These are phyloP conservation scores for Vitis amurensis DNA, from an alignment of 164 flowering plant genomes.

Conservation along the genomic window DNA sequence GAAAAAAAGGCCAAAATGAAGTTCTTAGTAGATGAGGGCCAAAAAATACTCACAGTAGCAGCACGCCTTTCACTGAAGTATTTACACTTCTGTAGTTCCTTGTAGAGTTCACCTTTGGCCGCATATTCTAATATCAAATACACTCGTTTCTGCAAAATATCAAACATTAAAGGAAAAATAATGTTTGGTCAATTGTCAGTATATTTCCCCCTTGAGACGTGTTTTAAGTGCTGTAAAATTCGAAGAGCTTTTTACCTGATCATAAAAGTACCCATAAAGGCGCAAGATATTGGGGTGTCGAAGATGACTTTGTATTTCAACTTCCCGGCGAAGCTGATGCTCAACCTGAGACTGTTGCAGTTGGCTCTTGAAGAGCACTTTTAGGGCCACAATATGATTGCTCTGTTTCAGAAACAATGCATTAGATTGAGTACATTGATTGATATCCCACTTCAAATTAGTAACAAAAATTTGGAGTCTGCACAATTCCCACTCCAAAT, in stretches of 20 bases:
- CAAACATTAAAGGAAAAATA: neutral
- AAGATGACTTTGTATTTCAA: slow-evolving; percentile 94
- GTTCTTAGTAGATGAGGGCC: no score
- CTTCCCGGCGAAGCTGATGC: slow-evolving; percentile 95
- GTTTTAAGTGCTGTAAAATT: no score
- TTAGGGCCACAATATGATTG: slow-evolving; percentile 88
- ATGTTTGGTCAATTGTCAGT: no score
- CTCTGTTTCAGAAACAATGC: slow-evolving; percentile 49
- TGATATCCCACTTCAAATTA: no score
- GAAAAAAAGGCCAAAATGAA: no score
- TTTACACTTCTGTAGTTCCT: slow-evolving; percentile 89
- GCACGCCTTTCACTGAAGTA: slow-evolving; percentile 92
- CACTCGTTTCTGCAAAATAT: slow-evolving; percentile 73
- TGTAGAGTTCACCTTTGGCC: slow-evolving; percentile 92
- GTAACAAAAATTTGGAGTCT: no score
- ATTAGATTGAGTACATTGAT: no score
- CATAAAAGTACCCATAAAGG: slow-evolving; percentile 93
- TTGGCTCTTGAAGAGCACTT: slow-evolving; percentile 95
- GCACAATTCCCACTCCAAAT: no score
- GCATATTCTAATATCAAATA: slow-evolving; percentile 94
- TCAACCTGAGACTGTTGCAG: slow-evolving; percentile 94
- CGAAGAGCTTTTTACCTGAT: slow-evolving; percentile 52
- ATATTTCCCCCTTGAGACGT: no score
- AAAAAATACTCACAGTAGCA: slow-evolving; percentile 77
- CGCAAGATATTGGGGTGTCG: slow-evolving; percentile 86